Conservation (phyloP, 2,329 filamentous ascomycete species). For the Alternaria angustiovoidea region DNA sequence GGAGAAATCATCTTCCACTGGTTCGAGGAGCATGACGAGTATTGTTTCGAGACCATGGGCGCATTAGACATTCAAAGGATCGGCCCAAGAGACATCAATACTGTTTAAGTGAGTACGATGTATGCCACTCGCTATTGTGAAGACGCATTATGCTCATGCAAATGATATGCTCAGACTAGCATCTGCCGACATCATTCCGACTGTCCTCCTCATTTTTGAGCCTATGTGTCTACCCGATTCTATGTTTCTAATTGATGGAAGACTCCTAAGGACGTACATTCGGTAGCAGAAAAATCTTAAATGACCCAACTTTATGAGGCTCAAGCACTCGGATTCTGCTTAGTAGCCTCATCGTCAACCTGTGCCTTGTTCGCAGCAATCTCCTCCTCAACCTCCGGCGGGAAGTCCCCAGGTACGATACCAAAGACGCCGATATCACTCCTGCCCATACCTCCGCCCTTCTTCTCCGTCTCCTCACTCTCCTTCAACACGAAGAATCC, state of each 20-base stretch:
- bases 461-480: slow-evolving; percentile 57
- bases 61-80: background rate
- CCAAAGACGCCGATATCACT: slow-evolving; percentile 53
- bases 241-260: background rate
- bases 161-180: background rate
- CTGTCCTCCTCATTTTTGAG: background rate
- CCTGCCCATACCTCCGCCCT: slow-evolving; percentile 61
- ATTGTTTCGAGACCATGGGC: background rate
- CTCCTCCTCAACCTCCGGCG: slow-evolving; percentile 28
- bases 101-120: background rate
- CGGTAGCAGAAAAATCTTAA: background rate
- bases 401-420: slow-evolving; percentile 38
- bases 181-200: background rate
- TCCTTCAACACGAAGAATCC: slow-evolving; percentile 54
- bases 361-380: slow-evolving; percentile 7
- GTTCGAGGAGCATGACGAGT: slow-evolving; percentile 7
- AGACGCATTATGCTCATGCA: background rate
- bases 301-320: background rate
- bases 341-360: slow-evolving; percentile 26
- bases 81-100: background rate
- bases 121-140: background rate
- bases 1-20: slow-evolving; percentile 16
- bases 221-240: background rate
- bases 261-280: background rate
- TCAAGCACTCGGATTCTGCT: slow-evolving; percentile 21